Conservation (phyloP, 2,329 filamentous ascomycete species). For the Aureobasidium zeae region DNA sequence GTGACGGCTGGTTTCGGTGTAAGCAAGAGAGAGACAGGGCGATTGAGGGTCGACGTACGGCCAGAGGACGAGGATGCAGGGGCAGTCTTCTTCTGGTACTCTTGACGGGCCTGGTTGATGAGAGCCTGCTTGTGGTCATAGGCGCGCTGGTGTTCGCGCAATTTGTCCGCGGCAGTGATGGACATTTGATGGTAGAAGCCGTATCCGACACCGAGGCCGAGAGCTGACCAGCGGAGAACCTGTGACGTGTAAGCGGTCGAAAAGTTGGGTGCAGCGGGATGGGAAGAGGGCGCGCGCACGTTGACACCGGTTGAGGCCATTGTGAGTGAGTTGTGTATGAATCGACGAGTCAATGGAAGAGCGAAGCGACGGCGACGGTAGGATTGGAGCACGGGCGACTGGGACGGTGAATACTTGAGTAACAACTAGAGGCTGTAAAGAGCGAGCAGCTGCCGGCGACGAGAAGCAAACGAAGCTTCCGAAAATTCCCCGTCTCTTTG, state of each 20-base stretch:
- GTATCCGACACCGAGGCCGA: conserved; percentile 87
- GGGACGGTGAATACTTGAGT: background rate
- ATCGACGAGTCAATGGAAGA: background rate
- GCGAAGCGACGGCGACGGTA: background rate
- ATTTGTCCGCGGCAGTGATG: conserved; percentile 63
- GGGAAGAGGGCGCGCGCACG: conserved; percentile 18
- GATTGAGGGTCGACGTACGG: conserved; percentile 21
- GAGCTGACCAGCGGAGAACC: conserved; percentile 95
- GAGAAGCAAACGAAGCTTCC: background rate
- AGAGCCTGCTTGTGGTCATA: conserved; percentile 85
- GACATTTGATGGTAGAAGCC: conserved; percentile 87
- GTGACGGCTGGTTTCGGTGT: too few species aligned
- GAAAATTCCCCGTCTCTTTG: background rate
- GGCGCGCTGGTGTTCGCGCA: conserved; percentile 64
- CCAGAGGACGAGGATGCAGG: conserved; percentile 36
- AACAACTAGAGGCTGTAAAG: too few species aligned
- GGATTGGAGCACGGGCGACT: conserved; percentile 8
- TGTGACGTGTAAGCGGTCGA: too few species aligned
- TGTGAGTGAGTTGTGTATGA: conserved; percentile 15
- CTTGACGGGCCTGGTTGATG: conserved; percentile 87
- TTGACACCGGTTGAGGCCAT: conserved; percentile 24
- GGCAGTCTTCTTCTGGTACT: conserved; percentile 70
- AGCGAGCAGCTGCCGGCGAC: background rate
- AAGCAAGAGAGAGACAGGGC: too few species aligned
- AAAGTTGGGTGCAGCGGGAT: too few species aligned